Percentiles rank a stretch among this genome's conserved stretches.
Evolutionary conservation across 2,329 filamentous ascomycete genomes (phyloP).

Genomic region (Harringtonia aguacate): DNA sequence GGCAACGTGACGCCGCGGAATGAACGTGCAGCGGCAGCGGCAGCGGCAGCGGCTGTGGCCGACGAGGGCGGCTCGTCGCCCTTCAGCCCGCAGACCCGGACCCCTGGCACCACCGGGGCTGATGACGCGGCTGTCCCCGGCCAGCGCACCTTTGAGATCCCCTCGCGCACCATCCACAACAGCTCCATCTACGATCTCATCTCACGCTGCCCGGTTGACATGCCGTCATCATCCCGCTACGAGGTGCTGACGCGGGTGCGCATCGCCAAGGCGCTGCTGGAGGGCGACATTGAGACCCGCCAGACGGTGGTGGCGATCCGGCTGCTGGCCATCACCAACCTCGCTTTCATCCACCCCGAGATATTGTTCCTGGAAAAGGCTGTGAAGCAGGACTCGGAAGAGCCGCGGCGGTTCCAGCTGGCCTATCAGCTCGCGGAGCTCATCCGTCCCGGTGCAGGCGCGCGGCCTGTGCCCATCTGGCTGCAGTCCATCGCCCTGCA

Average conservation of each 20-base stretch:
- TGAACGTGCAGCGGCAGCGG: too few species aligned
- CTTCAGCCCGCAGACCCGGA: conserved; percentile 21
- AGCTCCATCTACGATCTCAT: conserved; percentile 47
- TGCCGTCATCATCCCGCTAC: conserved; percentile 67
- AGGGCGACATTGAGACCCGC: conserved; percentile 52
- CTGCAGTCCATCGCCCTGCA: conserved; percentile 75
- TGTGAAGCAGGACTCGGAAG: conserved; percentile 77
- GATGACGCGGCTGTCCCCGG: conserved; percentile 31
- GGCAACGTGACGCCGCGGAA: conserved; percentile 29
- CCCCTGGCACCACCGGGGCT: conserved; percentile 17
- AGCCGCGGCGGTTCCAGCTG: conserved; percentile 79
- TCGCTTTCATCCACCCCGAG: conserved; percentile 83
- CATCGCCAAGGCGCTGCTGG: conserved; percentile 68
- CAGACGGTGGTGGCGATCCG: conserved; percentile 72
- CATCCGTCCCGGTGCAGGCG: conserved; percentile 68
- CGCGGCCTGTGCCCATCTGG: conserved; percentile 50
- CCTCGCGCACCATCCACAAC: conserved; percentile 41
- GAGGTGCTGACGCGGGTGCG: conserved; percentile 78
- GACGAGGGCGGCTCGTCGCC: conserved; percentile 34
- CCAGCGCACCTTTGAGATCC: conserved; percentile 54
- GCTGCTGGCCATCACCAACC: conserved; percentile 76
- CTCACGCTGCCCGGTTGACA: conserved; percentile 43
- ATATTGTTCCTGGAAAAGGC: conserved; percentile 76
- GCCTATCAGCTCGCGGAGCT: conserved; percentile 88
- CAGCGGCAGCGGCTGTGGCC: too few species aligned